Conservation (phyloP, 768 basidiomycete genomes). For the Boletus bicolor region DNA sequence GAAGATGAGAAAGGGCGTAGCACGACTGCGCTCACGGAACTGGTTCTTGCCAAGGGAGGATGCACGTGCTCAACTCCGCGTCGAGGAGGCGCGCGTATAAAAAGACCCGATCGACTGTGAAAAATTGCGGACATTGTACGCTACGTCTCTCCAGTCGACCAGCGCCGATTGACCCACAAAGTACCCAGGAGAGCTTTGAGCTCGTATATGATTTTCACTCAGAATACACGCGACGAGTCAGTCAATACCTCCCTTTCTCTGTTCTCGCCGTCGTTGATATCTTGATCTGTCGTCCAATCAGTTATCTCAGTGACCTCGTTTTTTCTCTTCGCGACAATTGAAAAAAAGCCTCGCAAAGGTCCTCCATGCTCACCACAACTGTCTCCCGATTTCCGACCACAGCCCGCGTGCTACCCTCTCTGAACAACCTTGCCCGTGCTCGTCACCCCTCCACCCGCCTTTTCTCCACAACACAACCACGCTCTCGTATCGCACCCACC, state of each 20-base stretch:
- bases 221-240: constrained; percentile 34
- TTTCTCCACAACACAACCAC: constrained; percentile 48
- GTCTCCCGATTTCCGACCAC: constrained; percentile 14
- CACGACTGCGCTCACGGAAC: no score
- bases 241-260: constrained; percentile 5
- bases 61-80: no score
- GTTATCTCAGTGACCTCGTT: constrained; percentile 32
- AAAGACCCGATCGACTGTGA: not conserved
- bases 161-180: not conserved
- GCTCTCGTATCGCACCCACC: constrained; percentile 42
- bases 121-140: not conserved
- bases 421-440: constrained; percentile 15
- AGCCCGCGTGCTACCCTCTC: constrained; percentile 10
- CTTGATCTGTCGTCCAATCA: constrained; percentile 1
- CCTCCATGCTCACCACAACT: constrained; percentile 12
- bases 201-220: constrained; percentile 33
- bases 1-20: not conserved
- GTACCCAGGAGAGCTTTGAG: constrained; percentile 12
- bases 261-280: not conserved
- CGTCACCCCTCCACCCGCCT: constrained; percentile 36
- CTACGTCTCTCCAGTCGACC: not conserved
- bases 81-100: not conserved
- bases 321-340: constrained; percentile 25
- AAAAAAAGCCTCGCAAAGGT: constrained; percentile 1
- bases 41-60: no score